A percentile compares a stretch with the other conserved stretches of the same genome.
Conservation (phyloP, 768 basidiomycete genomes). For the Inosperma sp. region DNA sequence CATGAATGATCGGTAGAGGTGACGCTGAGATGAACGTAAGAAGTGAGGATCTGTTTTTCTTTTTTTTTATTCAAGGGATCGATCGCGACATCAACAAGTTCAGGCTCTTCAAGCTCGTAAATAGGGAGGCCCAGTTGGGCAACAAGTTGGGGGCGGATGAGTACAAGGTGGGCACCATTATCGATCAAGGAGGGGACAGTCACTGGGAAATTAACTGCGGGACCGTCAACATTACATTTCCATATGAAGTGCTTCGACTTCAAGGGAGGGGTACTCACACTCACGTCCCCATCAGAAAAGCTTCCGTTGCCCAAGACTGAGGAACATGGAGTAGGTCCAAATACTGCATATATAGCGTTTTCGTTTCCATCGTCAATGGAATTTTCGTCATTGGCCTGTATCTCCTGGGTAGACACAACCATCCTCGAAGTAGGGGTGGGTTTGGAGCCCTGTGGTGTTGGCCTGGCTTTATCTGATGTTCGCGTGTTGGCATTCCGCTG, state of each 20-base stretch:
- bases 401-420: no score
- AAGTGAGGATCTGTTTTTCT: background rate
- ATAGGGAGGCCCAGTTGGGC: background rate
- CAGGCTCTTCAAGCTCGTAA: background rate
- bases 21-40: slow-evolving; percentile 17
- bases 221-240: background rate
- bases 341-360: no score
- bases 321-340: background rate
- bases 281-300: background rate
- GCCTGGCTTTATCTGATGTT: background rate
- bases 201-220: background rate
- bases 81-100: slow-evolving; percentile 8
- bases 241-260: background rate
- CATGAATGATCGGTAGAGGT: slow-evolving; percentile 16
- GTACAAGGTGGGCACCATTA: background rate
- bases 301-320: background rate
- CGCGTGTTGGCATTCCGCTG: background rate
- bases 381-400: no score
- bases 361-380: no score
- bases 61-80: background rate
- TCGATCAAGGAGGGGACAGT: background rate
- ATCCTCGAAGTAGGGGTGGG: no score
- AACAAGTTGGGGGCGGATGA: background rate
- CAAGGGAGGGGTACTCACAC: background rate
- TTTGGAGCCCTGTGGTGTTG: background rate